Evolutionary conservation across 2,329 filamentous ascomycete genomes (phyloP).

Genomic region (Penicillium concentricum): DNA sequence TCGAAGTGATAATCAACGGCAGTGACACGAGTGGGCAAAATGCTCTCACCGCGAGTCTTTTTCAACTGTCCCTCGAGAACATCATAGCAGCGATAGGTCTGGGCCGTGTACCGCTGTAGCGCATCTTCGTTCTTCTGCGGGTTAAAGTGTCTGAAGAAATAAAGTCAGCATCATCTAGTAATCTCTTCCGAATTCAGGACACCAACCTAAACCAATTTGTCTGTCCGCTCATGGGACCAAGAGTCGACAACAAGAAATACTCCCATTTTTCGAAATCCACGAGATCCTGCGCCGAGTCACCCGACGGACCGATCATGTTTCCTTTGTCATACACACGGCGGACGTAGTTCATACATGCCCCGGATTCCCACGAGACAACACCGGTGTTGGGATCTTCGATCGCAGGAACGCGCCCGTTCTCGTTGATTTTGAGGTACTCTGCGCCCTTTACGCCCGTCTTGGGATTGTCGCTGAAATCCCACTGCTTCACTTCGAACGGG

Average conservation of each 20-base stretch:
- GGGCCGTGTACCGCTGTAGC: slow-evolving; percentile 39
- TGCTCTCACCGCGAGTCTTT: slow-evolving; percentile 38
- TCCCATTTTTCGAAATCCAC: slow-evolving; percentile 51
- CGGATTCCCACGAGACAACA: slow-evolving; percentile 40
- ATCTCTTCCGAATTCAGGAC: not conserved
- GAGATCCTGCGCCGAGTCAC: slow-evolving; percentile 34
- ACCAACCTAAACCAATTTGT: slow-evolving; percentile 41
- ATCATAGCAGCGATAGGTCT: slow-evolving; percentile 44
- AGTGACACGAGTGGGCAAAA: slow-evolving; percentile 38
- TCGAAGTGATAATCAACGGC: slow-evolving; percentile 47
- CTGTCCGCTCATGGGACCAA: slow-evolving; percentile 46
- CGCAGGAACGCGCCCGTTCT: slow-evolving; percentile 45
- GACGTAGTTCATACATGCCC: slow-evolving; percentile 42
- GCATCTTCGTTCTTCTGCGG: slow-evolving; percentile 44
- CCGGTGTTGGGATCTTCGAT: slow-evolving; percentile 43
- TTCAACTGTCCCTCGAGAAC: slow-evolving; percentile 45
- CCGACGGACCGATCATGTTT: slow-evolving; percentile 39
- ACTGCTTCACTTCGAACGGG: slow-evolving; percentile 44
- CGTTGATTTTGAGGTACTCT: slow-evolving; percentile 43
- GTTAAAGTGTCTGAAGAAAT: slow-evolving; percentile 38
- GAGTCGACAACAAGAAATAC: slow-evolving; percentile 43
- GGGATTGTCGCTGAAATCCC: slow-evolving; percentile 43
- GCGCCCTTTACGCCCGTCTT: slow-evolving; percentile 32
- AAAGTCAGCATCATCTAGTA: not conserved
- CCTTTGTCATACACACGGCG: slow-evolving; percentile 43